Percentiles rank a stretch among this genome's conserved stretches.
Evolutionary conservation across 257 asterid species (phyloP).

Genomic region (Catharanthus roseus): DNA sequence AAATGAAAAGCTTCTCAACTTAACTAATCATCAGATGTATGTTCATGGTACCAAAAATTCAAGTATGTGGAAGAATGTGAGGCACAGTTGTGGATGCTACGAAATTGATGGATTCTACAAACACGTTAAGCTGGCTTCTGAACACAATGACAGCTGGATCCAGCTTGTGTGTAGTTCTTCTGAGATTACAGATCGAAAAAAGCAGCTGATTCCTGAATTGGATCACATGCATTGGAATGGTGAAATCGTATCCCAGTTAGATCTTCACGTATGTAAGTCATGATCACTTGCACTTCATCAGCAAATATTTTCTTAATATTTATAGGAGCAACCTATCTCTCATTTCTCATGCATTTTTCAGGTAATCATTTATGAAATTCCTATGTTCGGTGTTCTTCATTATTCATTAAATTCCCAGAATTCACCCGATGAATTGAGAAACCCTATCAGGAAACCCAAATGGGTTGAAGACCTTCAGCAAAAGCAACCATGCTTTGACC

Average conservation of each 20-base stretch:
- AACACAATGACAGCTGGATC: slow-evolving; percentile 39
- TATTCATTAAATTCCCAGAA: slow-evolving; percentile 49
- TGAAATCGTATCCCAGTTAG: slow-evolving; percentile 35
- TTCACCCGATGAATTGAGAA: slow-evolving; percentile 26
- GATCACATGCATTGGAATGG: slow-evolving; percentile 75
- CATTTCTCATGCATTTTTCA: slow-evolving; percentile 24
- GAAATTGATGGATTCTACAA: slow-evolving; percentile 32
- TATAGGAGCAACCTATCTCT: slow-evolving; percentile 17
- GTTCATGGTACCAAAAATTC: slow-evolving; percentile 10
- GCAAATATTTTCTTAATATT: slow-evolving; percentile 4
- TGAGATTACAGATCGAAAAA: slow-evolving; percentile 28
- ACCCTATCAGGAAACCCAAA: slow-evolving; percentile 59
- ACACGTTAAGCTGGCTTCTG: slow-evolving; percentile 27
- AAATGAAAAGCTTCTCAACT: slow-evolving; percentile 12
- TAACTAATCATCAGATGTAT: slow-evolving; percentile 17
- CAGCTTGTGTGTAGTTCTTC: slow-evolving; percentile 37
- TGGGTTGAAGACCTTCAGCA: slow-evolving; percentile 71
- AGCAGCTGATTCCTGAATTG: slow-evolving; percentile 43
- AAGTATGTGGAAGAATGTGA: slow-evolving; percentile 18
- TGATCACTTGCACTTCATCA: slow-evolving; percentile 19
- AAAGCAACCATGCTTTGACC: slow-evolving; percentile 40
- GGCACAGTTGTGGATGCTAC: slow-evolving; percentile 55
- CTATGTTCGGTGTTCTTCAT: slow-evolving; percentile 68
- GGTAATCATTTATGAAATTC: slow-evolving; percentile 70
- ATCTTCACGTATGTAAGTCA: slow-evolving; percentile 99